Conservation (phyloP, 2,329 filamentous ascomycete genomes). For the Apiospora sp. region DNA sequence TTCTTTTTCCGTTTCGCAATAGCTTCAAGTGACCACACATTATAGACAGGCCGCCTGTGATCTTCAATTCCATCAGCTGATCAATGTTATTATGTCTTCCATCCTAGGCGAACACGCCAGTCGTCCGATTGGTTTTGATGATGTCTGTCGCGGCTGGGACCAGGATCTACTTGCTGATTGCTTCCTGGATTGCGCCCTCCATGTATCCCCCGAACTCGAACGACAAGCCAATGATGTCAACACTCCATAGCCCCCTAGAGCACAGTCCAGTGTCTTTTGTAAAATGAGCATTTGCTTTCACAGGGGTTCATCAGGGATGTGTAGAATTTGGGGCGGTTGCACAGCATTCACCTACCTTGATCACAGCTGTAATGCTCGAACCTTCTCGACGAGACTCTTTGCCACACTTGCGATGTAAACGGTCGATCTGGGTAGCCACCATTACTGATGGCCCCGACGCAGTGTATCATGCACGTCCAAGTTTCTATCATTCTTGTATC, state of each 20-base stretch:
- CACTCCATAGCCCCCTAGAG: conserved; percentile 33
- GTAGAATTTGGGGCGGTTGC: neutral
- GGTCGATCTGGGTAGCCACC: neutral
- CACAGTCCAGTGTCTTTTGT: conserved; percentile 32
- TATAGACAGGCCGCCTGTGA: no score
- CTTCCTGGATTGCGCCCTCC: neutral
- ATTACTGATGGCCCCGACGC: neutral
- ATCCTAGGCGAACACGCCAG: neutral
- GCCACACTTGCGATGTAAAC: neutral
- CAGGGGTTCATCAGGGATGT: neutral
- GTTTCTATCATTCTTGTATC: neutral
- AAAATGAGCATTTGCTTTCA: neutral
- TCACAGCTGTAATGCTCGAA: neutral
- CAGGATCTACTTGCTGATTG: neutral
- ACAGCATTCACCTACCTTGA: neutral
- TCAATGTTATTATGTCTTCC: no score
- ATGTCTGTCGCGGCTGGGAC: neutral
- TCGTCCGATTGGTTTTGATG: neutral
- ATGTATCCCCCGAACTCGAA: conserved; percentile 31
- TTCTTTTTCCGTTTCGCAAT: no score
- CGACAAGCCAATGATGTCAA: conserved; percentile 36
- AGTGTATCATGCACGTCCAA: neutral
- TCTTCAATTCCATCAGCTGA: no score
- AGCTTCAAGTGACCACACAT: no score
- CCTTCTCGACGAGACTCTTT: neutral